Base-by-base conservation (phyloP, 176 grass and related monocot genomes). In the Cenchrus purpureus region DNA sequence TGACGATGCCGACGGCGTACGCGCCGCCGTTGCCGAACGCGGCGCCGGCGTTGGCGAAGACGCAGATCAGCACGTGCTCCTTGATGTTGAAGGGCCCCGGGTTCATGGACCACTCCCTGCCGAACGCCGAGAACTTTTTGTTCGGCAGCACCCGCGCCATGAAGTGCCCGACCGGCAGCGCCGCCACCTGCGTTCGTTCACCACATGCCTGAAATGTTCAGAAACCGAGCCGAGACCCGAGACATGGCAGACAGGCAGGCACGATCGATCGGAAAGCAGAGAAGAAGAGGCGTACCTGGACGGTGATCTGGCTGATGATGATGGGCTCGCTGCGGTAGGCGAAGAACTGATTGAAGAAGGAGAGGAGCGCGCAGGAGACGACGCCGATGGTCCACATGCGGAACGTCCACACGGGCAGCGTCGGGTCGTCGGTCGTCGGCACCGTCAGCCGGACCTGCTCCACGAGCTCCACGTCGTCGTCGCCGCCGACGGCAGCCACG, bases 341-440 rank as follows among this genome's bases (percentile, higher is more conserved):
- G 90, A 94, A 94, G 78, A 94, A 94, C 85, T 94, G 92, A 87
- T 94, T 94, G 51, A 94, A 74, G 85, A 94, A 94, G 48, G 92
- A 90, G 77, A 95, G 75, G 12, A 95, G 79, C 6, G 77, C 85
- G 85, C 90, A 95, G 46, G 92, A 88, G 25, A 88, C 5, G 34
- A 91, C 28, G 52, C 92, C 92, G 45, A 95, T 85, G 28, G 77
- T 68, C 92, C 92, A 95, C 92, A 95, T 95, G 20, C 92, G 90
- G 83, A 95, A 95, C 44, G 92, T 95, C 92, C 92, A 95, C 66
- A 95, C 92, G 4, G 92, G 90, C 40, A 86, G 67, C 44, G 84
- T 37, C 12, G 92, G 90, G 82, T 95, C 90, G 54, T 95, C 92
- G 34, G 81, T 92, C 16, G 84, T 90, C 60, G 80, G 44, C 79